Evolutionary conservation across 1,284 basidiomycete genomes (phyloP), one percentile per base, ranked within the genome.

Genomic region (Microstroma glucosiphilum): DNA sequence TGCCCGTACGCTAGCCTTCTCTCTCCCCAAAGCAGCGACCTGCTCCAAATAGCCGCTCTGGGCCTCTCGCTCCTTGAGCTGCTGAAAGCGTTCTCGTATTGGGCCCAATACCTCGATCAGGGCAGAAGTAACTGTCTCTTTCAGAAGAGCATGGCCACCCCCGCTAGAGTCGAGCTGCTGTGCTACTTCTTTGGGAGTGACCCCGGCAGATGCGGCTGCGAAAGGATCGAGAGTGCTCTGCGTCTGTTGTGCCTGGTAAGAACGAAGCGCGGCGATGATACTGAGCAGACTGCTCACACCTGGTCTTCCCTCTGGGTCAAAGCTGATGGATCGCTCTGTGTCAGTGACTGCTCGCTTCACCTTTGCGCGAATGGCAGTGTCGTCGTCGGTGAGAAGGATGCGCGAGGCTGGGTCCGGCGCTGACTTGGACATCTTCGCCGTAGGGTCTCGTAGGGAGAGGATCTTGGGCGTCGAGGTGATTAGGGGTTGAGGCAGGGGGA

Each of bases 391-490:
- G 46, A 96, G 83, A 60, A 91, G 82, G 69, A 96, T 91, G 26
- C 92, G 88, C 0, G 91, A 92, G n/a, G 85, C 82, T 0, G 85
- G 70, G 74, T 90, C 87, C 0, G 88, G 88, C 0, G 90, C 84
- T 0, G 93, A 96, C 80, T 96, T 96, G 48, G 92, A 96, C 93
- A 97, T 97, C 80, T 96, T 97, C 11, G 87, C 85, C 0, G 83
- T 82, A 0, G 92, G 90, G 77, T 94, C 89, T 61, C 87, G 87
- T 15, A 97, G 85, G 2, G 91, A 93, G 8, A 94, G 85, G 17
- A 82, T 76, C 11, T 80, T 70, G 26, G 51, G 21, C 15, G 51
- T 19, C 13, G 51, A 25, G 19, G 51, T 54, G 15, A 54, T 23
- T 6, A 54, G 51, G 2, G 51, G n/a, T 6, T 17, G 15, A 15